Evolutionary conservation across 768 basidiomycete species (phyloP), one percentile per base, ranked within the genome.

Genomic region (Boletus vermiculosoides): DNA sequence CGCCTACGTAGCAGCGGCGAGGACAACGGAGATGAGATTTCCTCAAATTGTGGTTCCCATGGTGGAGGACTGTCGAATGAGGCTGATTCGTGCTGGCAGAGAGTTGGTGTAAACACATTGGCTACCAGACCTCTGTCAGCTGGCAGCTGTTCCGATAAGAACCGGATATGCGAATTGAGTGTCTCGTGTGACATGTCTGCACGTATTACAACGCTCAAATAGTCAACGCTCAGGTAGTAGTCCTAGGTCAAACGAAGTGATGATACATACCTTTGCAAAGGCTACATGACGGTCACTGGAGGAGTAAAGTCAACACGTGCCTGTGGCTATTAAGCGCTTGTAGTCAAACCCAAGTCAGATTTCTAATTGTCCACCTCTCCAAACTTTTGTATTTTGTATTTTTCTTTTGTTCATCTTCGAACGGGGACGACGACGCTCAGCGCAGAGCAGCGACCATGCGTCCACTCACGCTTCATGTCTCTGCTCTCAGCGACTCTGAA

Each of bases 401-500:
- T 18, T 12, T 36, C 33, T 37, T 25, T 47, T 31, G 3, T 23
- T n/a, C 34, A 22, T 30, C 50, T 30, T 49, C 39, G 5, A 42
- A 33, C 57, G 39, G 23, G n/a, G 45, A 40, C 52, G 34, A 36
- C 63, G 45, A 45, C 50, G 46, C 16, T 16, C 44, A 39, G 34
- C 5, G 10, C 31, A 42, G 41, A 33, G 36, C 52, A 34, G 52
- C 51, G 50, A 55, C 63, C n/a, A 83, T 83, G 85, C 80, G 89
- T 50, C 82, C 80, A 42, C 78, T 90, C 25, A 78, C 75, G 22
- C 80, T 92, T 7, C 90, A 92, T 61, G 77, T 83, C 20, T 91
- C 90, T 36, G 90, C 90, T 0, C 83, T 92, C 57, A 90, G 80
- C 62, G 83, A 91, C 69, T 73, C 76, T 18, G 90, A 92, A 69